Evolutionary conservation across 225 moss, liverwort and hornwort species (phyloP), one percentile per base, ranked within the genome.

Genomic region (Neckera pumila): DNA sequence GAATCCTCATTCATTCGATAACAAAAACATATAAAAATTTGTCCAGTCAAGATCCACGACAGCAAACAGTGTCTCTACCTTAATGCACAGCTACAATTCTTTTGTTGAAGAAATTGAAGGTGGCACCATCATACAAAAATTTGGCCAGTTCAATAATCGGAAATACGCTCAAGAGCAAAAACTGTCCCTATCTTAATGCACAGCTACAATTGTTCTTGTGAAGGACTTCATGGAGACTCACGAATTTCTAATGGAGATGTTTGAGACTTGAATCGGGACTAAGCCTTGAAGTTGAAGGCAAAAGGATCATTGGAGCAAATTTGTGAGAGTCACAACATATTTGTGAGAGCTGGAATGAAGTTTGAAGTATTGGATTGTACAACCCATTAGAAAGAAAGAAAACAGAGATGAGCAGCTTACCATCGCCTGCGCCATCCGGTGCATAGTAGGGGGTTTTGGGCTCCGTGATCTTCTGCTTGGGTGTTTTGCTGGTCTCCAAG

Each of bases 391-490:
- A 75, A 31, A 56, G 33, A 63, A 60, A 64, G 31, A 14, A 59
- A 42, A 43, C 54, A 53, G 42, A 49, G 36, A 88, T 40, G 82
- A 89, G 86, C 40, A 70, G 56, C 79, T 69, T 96, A 97, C 98
- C 98, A 93, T 96, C 95, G 57, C 83, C 88, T 43, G 77, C 88
- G 67, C 66, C 88, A 56, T 94, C 93, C 21, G 93, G 93, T 36
- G 98, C 97, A 89, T 97, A 94, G 90, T 96, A 99, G 16, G 98
- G 98, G 73, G 98, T 99, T 87, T 99, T 99, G 30, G 98, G 97
- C 92, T 99, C 98, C 90, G 93, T 97, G 65, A 97, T 99, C 95
- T 99, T 99, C 92, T 99, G 98, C 94, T 99, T 99, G 40, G 98
- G 98, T n/a, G 98, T 96, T 93, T 99, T 99, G 84, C 89, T 94